Evolutionary conservation across 163 green algal genomes (phyloP).

Genomic region (Chlorella variabilis): DNA sequence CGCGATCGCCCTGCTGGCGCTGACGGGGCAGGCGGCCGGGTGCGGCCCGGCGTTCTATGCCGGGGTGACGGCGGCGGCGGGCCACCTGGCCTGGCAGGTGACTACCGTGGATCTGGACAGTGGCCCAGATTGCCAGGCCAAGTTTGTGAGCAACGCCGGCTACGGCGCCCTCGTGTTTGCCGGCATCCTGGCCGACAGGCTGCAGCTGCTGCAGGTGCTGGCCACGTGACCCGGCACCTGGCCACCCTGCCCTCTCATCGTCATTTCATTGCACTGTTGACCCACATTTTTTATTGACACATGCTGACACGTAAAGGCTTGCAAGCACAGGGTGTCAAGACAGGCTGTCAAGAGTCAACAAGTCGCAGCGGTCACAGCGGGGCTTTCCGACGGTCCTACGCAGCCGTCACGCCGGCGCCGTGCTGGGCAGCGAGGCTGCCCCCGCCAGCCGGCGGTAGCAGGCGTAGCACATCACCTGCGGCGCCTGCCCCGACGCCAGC

Average conservation of each 20-base stretch:
- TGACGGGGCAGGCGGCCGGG: constrained; percentile 38
- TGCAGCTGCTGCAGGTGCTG: constrained; percentile 10
- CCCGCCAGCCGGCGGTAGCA: constrained; percentile 23
- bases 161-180: constrained; percentile 78
- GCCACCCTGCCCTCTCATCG: too few relatives aligned
- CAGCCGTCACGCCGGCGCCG: too few relatives aligned
- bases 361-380: too few relatives aligned
- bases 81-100: constrained; percentile 90
- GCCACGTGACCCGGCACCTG: neutral
- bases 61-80: constrained; percentile 60
- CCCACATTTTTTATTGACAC: too few relatives aligned
- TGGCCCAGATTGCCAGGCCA: constrained; percentile 81
- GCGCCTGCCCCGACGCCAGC: neutral
- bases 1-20: constrained; percentile 39
- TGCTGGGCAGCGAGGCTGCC: too few relatives aligned
- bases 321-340: too few relatives aligned
- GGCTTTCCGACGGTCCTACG: too few relatives aligned
- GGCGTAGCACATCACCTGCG: constrained; percentile 27
- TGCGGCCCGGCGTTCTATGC: constrained; percentile 58
- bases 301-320: too few relatives aligned
- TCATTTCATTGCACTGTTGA: too few relatives aligned
- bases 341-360: too few relatives aligned
- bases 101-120: constrained; percentile 78
- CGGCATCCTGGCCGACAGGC: constrained; percentile 76
- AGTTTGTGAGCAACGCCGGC: constrained; percentile 91